phyloP scores from a whole-genome alignment of 2,329 filamentous ascomycete genomes.

The Ascocoryne sarcoides region DNA sequence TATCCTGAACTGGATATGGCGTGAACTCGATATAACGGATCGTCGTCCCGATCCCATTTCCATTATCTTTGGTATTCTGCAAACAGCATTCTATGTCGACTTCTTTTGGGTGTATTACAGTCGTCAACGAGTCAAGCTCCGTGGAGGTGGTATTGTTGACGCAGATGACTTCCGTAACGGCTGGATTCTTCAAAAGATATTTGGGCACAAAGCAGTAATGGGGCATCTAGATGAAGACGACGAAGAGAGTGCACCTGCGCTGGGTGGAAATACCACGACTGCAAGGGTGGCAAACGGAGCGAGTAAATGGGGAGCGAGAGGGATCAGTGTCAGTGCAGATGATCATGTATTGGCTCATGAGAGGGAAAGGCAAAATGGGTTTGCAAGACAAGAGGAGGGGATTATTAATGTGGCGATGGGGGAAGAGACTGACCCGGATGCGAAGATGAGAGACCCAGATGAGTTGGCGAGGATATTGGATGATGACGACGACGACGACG shows the following conservation, averaged over 20 bases:
- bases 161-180: slow-evolving; percentile 78
- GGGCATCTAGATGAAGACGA: slow-evolving; percentile 20
- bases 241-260: slow-evolving; percentile 17
- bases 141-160: slow-evolving; percentile 80
- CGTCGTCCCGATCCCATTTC: slow-evolving; percentile 61
- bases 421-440: slow-evolving; percentile 47
- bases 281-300: neutral
- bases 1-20: slow-evolving; percentile 81
- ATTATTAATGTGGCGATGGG: slow-evolving; percentile 32
- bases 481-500: slow-evolving; percentile 39
- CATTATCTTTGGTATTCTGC: slow-evolving; percentile 78
- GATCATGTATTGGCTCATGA: slow-evolving; percentile 48
- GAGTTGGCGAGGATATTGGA: slow-evolving; percentile 53
- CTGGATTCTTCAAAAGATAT: slow-evolving; percentile 73
- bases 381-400: slow-evolving; percentile 35
- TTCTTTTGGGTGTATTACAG: slow-evolving; percentile 97
- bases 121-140: slow-evolving; percentile 85
- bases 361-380: slow-evolving; percentile 33
- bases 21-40: slow-evolving; percentile 51
- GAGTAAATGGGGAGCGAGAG: slow-evolving; percentile 48
- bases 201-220: slow-evolving; percentile 58
- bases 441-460: slow-evolving; percentile 58
- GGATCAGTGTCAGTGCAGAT: slow-evolving; percentile 59
- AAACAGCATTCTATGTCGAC: slow-evolving; percentile 84
- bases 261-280: slow-evolving; percentile 3